Percentiles rank a stretch among this genome's conserved stretches.
Conservation (phyloP, 331 rosid species). For the Dryas integrifolia region DNA sequence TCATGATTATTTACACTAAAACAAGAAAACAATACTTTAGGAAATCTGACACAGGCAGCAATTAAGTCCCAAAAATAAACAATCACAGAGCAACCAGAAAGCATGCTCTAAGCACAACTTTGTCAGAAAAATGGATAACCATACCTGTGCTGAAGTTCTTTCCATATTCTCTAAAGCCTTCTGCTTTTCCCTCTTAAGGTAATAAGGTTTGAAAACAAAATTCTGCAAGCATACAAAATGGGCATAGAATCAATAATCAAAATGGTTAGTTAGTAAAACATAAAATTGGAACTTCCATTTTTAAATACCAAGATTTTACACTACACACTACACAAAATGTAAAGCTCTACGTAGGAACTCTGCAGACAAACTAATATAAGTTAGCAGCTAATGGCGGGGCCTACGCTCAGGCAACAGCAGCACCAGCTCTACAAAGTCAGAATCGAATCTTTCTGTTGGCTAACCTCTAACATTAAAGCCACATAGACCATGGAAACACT, state of each 20-base stretch:
- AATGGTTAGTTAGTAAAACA: not conserved
- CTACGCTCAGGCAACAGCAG: too few relatives aligned
- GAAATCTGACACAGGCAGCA: not conserved
- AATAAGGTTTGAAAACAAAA: slow-evolving; percentile 71
- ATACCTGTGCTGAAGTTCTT: slow-evolving; percentile 69
- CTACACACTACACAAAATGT: not conserved
- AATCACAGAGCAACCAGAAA: slow-evolving; percentile 1
- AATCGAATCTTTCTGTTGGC: too few relatives aligned
- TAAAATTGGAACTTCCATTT: not conserved
- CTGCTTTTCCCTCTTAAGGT: slow-evolving; percentile 68
- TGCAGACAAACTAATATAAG: not conserved
- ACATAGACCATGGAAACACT: not conserved
- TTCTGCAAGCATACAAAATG: slow-evolving; percentile 51
- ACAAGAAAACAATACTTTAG: not conserved
- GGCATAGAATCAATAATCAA: slow-evolving; percentile 9
- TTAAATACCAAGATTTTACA: not conserved
- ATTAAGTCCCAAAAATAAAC: not conserved
- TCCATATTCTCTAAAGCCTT: slow-evolving; percentile 71
- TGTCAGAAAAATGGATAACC: slow-evolving; percentile 12
- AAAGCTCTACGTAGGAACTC: not conserved
- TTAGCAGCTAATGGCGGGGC: not conserved
- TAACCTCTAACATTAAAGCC: too few relatives aligned
- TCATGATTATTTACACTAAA: not conserved
- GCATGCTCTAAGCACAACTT: not conserved
- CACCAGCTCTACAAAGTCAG: too few relatives aligned